Conservation (phyloP, 495 filamentous ascomycete genomes). For the Rostrohypoxylon terebratum region DNA sequence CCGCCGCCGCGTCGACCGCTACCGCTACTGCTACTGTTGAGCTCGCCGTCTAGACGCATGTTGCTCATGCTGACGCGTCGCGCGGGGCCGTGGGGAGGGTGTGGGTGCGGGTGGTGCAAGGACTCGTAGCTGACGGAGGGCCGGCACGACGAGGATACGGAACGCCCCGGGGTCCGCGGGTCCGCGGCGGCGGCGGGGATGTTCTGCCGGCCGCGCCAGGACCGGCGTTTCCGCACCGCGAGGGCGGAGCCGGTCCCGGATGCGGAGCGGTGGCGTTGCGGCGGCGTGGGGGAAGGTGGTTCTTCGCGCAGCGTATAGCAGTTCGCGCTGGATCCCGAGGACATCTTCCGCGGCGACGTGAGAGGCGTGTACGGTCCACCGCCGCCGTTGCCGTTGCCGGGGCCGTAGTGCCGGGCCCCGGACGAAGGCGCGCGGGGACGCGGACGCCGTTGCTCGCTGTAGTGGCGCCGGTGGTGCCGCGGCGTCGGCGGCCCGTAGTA, state of each 20-base stretch:
- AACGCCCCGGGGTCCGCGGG: constrained; percentile 31
- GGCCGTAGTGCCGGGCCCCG: constrained; percentile 53
- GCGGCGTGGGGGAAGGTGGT: constrained; percentile 36
- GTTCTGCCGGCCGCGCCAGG: constrained; percentile 32
- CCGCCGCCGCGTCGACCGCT: neutral
- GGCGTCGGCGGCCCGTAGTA: constrained; percentile 19
- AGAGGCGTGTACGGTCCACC: constrained; percentile 18
- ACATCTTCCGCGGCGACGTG: constrained; percentile 55
- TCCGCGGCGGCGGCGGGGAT: constrained; percentile 2
- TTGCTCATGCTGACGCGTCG: constrained; percentile 11
- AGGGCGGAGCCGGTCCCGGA: constrained; percentile 31
- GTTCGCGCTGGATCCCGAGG: constrained; percentile 17
- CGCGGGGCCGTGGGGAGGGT: neutral
- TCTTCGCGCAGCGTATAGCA: constrained; percentile 45
- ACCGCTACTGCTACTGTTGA: neutral
- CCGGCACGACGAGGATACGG: constrained; percentile 14
- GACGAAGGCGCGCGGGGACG: constrained; percentile 59
- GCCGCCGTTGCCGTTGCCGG: constrained; percentile 30
- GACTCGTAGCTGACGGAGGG: constrained; percentile 16
- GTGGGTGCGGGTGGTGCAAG: neutral
- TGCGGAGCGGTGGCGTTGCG: constrained; percentile 31
- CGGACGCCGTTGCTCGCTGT: constrained; percentile 48
- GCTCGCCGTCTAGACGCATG: constrained; percentile 10
- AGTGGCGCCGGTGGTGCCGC: constrained; percentile 27
- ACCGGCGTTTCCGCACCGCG: constrained; percentile 46